phyloP scores from a whole-genome alignment of 257 asterid genomes.

The Scutellaria baicalensis region DNA sequence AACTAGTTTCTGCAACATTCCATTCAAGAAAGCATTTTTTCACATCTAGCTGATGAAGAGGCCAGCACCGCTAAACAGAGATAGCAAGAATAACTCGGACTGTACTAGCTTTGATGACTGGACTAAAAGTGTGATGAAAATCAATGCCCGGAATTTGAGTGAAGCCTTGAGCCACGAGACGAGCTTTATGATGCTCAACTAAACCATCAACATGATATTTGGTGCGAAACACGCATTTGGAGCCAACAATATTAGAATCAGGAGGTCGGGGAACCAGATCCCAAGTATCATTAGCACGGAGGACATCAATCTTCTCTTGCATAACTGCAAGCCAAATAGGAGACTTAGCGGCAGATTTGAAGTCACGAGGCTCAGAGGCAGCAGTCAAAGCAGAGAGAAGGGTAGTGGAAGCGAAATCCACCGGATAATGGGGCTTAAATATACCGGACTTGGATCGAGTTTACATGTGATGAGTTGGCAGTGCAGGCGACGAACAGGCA shows the following conservation, averaged over 20 bases:
- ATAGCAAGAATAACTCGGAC: background rate
- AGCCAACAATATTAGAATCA: background rate
- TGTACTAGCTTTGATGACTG: background rate
- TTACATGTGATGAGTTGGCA: background rate
- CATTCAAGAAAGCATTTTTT: too few species aligned
- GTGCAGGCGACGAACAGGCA: too few species aligned
- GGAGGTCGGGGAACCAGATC: background rate
- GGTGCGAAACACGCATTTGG: too few species aligned
- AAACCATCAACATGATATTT: too few species aligned
- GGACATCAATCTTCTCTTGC: background rate
- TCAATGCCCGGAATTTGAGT: too few species aligned
- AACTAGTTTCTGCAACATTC: too few species aligned
- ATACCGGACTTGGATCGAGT: background rate
- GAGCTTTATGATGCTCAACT: too few species aligned
- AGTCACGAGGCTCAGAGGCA: background rate
- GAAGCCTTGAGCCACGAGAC: too few species aligned
- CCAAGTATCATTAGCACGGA: background rate
- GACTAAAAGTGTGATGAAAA: background rate
- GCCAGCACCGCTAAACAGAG: background rate
- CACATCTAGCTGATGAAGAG: background rate
- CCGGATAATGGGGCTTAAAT: background rate
- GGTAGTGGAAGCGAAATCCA: background rate
- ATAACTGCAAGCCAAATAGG: background rate
- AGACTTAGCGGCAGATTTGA: too few species aligned
- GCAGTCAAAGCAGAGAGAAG: background rate